Evolutionary conservation across 2,329 filamentous ascomycete genomes (phyloP), one percentile per base, ranked within the genome.

Genomic region (Sporothrix humicola): DNA sequence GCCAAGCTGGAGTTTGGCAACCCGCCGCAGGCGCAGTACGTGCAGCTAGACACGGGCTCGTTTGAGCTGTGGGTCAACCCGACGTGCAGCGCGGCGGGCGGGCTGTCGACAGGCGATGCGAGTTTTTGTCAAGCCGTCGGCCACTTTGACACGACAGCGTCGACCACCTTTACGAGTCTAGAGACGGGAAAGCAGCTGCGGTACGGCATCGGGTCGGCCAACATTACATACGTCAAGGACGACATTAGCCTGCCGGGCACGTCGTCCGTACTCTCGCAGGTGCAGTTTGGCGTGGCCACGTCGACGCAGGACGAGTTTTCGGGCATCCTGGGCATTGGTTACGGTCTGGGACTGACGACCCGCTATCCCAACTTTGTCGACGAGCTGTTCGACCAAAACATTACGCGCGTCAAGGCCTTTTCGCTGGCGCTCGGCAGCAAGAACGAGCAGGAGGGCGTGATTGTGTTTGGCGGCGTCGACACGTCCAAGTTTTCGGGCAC

Each of bases 301-400:
- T 77, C 79, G 13, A 84, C 83, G 6, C 74, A 79, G 15, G 83
- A 87, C 74, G 83, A 87, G 75, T 87, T 86, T 73, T 82, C 85
- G 0, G 87, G 87, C 52, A 93, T 96, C 65, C 81, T 97, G 23
- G 93, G 93, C 26, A 91, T 96, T 73, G 93, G 93, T 31, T 93
- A 93, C 79, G 84, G 88, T 2, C 66, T 81, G 13, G 85, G 84
- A 50, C 76, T 83, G 70, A 86, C 84, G 37, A 85, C 83, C 2
- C 77, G 76, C 9, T 88, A 88, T 77, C 82, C 80, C 74, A 88
- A 87, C 78, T 84, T 88, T 73, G 77, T 88, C 75, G 87, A 88
- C 79, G 81, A 87, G 78, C 81, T 88, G 56, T 79, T 78, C 15
- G 77, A 82, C 1, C 86, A 87, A 74, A 87, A 86, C 26, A 77